phyloP scores from a whole-genome alignment of 306 rosid genomes.

The Prunus mira region DNA sequence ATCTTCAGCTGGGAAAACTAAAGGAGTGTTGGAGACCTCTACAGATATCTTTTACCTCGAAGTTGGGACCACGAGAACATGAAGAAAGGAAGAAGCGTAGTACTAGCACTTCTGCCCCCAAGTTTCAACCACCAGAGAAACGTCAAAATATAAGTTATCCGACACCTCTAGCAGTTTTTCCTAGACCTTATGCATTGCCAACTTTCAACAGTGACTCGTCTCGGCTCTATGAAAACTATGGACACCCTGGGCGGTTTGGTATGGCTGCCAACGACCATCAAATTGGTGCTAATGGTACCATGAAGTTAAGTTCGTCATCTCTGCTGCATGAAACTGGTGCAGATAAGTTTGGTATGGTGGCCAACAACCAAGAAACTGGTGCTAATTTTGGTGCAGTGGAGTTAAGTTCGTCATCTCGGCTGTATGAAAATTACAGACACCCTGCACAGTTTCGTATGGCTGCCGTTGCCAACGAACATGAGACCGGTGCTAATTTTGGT shows the following conservation, averaged over 20 bases:
- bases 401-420: no score
- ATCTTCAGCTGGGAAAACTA: conserved; percentile 20
- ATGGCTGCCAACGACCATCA: neutral
- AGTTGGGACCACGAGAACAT: neutral
- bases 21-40: conserved; percentile 15
- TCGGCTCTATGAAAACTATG: neutral
- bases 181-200: neutral
- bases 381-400: neutral
- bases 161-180: neutral
- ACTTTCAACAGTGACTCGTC: neutral
- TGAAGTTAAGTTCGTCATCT: neutral
- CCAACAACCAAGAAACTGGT: neutral
- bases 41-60: neutral
- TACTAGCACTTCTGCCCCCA: neutral
- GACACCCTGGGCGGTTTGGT: neutral
- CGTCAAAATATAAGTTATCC: neutral
- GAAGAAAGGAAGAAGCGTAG: neutral
- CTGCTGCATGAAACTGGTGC: neutral
- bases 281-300: neutral
- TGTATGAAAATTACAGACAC: no score
- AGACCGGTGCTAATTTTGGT: no score
- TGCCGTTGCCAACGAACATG: no score
- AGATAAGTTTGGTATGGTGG: neutral
- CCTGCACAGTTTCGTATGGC: no score
- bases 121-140: neutral